Evolutionary conservation across 1,139 yeast species (phyloP).

Genomic region (Groenewaldozyma sp.): DNA sequence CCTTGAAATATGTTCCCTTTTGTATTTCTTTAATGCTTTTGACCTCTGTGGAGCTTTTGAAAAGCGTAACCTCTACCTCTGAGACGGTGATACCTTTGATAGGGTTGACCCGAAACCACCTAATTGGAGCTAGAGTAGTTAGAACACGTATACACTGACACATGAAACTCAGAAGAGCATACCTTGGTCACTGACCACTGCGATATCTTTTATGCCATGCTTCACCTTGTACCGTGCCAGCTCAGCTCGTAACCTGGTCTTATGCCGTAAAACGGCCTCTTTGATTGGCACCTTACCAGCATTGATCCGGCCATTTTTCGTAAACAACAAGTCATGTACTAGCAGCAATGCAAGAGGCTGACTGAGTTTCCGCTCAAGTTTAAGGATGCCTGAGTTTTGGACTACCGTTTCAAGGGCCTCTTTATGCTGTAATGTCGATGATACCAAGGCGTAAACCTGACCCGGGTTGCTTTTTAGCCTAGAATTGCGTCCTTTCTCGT

Average conservation of each 20-base stretch:
- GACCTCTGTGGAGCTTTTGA: slow-evolving; percentile 43
- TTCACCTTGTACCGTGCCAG: slow-evolving; percentile 66
- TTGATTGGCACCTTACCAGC: slow-evolving; percentile 85
- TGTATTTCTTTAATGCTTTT: slow-evolving; percentile 34
- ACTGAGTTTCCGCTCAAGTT: slow-evolving; percentile 39
- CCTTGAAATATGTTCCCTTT: slow-evolving; percentile 45
- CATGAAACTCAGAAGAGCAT: slow-evolving; percentile 3
- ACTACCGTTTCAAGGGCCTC: slow-evolving; percentile 53
- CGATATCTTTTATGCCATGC: slow-evolving; percentile 43
- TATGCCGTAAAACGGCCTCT: slow-evolving; percentile 67
- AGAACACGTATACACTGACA: neutral
- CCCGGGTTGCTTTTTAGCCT: slow-evolving; percentile 56
- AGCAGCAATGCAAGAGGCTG: slow-evolving; percentile 49
- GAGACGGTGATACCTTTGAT: slow-evolving; percentile 35
- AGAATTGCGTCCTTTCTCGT: slow-evolving; percentile 11
- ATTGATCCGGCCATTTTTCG: slow-evolving; percentile 73
- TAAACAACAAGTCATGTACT: slow-evolving; percentile 72
- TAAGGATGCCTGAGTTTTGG: slow-evolving; percentile 51
- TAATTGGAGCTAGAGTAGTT: slow-evolving; percentile 46
- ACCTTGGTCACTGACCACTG: slow-evolving; percentile 39
- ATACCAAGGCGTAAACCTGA: slow-evolving; percentile 75
- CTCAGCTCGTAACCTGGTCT: slow-evolving; percentile 76
- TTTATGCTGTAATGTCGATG: slow-evolving; percentile 64
- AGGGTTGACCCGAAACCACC: slow-evolving; percentile 81
- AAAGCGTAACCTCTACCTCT: slow-evolving; percentile 36